These are phyloP conservation scores for Waltergamsia citrina DNA, from an alignment of 2,329 filamentous ascomycete genomes.

Conservation along the genomic window DNA sequence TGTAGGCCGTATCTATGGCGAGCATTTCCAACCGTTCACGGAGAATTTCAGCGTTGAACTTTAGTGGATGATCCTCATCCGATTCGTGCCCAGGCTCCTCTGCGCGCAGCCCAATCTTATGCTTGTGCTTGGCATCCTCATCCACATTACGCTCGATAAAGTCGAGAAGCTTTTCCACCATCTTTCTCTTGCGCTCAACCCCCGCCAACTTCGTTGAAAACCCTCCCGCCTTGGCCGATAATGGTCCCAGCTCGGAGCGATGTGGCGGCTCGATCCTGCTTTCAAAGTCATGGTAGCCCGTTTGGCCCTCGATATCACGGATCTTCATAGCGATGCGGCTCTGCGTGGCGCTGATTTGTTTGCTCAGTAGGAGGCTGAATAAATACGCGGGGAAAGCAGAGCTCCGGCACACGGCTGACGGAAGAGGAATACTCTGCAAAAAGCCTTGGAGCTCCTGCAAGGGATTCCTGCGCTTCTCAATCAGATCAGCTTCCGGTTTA, in stretches of 20 bases:
- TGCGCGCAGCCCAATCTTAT: no score
- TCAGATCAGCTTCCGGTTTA: constrained; percentile 10
- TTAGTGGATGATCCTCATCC: constrained; percentile 14
- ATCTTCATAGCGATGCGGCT: constrained; percentile 20
- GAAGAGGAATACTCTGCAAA: constrained; percentile 16
- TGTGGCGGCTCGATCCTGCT: constrained; percentile 7
- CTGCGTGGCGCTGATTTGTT: constrained; percentile 21
- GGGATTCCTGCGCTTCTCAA: background rate
- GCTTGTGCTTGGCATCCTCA: constrained; percentile 3
- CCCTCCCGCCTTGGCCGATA: constrained; percentile 23
- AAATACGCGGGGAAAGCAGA: constrained; percentile 25
- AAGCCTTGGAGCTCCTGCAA: constrained; percentile 11
- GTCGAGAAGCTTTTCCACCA: constrained; percentile 20
- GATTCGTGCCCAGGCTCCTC: constrained; percentile 7
- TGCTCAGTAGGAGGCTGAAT: constrained; percentile 20
- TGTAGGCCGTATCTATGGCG: constrained; percentile 22
- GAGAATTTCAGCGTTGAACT: constrained; percentile 17
- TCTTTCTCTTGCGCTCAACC: constrained; percentile 23
- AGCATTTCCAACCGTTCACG: constrained; percentile 23
- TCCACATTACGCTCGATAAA: constrained; percentile 14
- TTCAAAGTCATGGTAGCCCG: constrained; percentile 23
- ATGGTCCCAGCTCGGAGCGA: constrained; percentile 29
- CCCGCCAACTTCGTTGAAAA: constrained; percentile 25
- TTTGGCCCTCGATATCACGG: constrained; percentile 22
- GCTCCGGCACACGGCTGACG: constrained; percentile 12